Base-by-base conservation (phyloP, 192 early-diverging fungal genomes). In the Coemansia sp. region DNA sequence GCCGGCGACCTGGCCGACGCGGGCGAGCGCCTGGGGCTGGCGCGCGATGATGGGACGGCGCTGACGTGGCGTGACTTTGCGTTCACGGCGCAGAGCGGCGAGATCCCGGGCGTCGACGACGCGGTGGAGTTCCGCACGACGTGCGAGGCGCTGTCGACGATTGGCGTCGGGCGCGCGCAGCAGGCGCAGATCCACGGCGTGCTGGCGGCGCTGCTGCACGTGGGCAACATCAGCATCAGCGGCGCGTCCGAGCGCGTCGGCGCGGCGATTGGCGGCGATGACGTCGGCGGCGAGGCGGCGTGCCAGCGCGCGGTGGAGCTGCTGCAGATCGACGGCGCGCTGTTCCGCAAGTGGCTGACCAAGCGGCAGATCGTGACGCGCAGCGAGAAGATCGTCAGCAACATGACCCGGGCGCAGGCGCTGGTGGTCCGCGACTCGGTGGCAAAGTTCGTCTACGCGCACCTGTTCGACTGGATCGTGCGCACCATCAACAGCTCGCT, bases 391-490 rank as follows among this genome's bases (percentile, higher is more conserved):
- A 97, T 98, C 79, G 87, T 94, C 36, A 91, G 89, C 36, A 88
- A 86, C 63, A 76, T 96, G 38, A 93, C 85, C 67, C 77, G 78
- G 10, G 77, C 86, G 20, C 91, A 94, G 77, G 92, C 93, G 50
- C 76, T 84, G 50, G 87, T 92, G 20, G 92, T 92, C 17, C 84
- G 92, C 22, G 97, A 99, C 73, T 95, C 95, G 34, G 91, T 99
- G 40, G 95, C 97, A 36, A 98, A 98, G 82, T 98, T 94, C 76
- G 89, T 99, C 66, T 99, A 99, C 84, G 90, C 92, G 4, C 90
- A 91, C 67, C 82, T 99, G 38, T 99, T 99, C 64, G 96, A 98
- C 67, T 99, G 96, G 95, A 78, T 99, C 17, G 95, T 98, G 42
- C 88, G 88, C 67, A 87, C 93, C 38, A 89, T 94, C 83, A 99